phyloP scores from a whole-genome alignment of 805 yeast genomes.

The Metahyphopichia silvanorum region DNA sequence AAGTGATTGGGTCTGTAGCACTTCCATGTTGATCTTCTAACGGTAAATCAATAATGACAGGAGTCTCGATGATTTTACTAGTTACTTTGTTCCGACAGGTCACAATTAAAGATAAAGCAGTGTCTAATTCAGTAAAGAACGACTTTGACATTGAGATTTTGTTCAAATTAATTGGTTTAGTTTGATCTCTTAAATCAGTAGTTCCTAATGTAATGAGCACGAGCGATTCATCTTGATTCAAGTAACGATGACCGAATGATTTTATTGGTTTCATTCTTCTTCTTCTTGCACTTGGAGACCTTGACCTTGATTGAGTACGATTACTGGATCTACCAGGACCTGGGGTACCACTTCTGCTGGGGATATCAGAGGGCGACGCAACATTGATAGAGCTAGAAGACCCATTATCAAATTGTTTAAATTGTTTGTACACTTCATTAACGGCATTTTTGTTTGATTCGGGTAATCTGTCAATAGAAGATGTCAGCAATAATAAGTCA shows the following conservation, averaged over 20 bases:
- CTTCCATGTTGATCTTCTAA: constrained; percentile 70
- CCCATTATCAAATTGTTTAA: constrained; percentile 24
- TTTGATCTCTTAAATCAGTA: constrained; percentile 63
- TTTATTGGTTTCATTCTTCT: constrained; percentile 54
- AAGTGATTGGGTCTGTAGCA: constrained; percentile 72
- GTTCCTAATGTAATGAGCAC: constrained; percentile 84
- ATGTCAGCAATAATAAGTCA: constrained; percentile 15
- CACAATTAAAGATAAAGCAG: constrained; percentile 76
- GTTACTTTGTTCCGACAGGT: constrained; percentile 31
- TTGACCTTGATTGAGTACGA: constrained; percentile 11
- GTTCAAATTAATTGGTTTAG: constrained; percentile 63
- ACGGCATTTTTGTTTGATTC: constrained; percentile 29
- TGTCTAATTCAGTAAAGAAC: constrained; percentile 80
- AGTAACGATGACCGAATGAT: constrained; percentile 80
- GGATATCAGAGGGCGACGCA: not conserved
- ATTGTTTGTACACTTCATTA: constrained; percentile 37
- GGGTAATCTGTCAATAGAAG: constrained; percentile 36
- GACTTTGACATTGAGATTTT: constrained; percentile 73
- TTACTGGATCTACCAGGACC: not conserved
- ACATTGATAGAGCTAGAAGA: constrained; percentile 12
- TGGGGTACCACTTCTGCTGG: constrained; percentile 2
- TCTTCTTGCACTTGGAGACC: constrained; percentile 20
- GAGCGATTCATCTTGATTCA: constrained; percentile 61
- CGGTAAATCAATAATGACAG: constrained; percentile 73
- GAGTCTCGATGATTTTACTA: constrained; percentile 43